Percentiles rank a stretch among this genome's conserved stretches.
Evolutionary conservation across 495 filamentous ascomycete species (phyloP).

Genomic region (Pyrenula aspistea): DNA sequence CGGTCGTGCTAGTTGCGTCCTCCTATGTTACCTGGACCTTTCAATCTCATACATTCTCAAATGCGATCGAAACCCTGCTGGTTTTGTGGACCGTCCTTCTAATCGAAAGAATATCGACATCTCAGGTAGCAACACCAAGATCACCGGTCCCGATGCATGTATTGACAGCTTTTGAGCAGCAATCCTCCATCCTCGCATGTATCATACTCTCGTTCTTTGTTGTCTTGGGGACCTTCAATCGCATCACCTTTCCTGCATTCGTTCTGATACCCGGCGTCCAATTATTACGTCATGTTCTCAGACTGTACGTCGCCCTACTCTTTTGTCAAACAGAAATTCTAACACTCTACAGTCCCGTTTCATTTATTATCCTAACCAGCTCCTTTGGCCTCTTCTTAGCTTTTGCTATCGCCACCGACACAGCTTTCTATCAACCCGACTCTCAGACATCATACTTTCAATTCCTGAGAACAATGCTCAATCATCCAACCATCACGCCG

Average conservation of each 20-base stretch:
- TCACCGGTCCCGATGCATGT: background rate
- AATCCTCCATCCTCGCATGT: constrained; percentile 59
- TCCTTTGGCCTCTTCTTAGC: constrained; percentile 51
- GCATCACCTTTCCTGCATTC: constrained; percentile 94
- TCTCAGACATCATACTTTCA: constrained; percentile 33
- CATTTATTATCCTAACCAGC: constrained; percentile 46
- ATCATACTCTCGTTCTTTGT: constrained; percentile 65
- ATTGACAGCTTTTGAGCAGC: background rate
- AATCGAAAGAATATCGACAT: constrained; percentile 68
- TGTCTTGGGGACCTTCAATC: constrained; percentile 83
- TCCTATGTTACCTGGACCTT: constrained; percentile 98
- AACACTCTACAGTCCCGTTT: constrained; percentile 45
- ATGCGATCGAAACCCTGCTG: constrained; percentile 84
- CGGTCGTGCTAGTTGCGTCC: constrained; percentile 74
- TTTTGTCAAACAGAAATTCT: constrained; percentile 7
- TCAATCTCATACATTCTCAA: constrained; percentile 98
- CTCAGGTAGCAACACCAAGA: constrained; percentile 42
- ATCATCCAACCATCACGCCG: constrained; percentile 67
- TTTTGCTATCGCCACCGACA: constrained; percentile 70
- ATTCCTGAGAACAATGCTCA: constrained; percentile 34
- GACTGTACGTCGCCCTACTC: constrained; percentile 44
- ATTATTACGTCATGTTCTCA: constrained; percentile 71
- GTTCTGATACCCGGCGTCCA: constrained; percentile 67
- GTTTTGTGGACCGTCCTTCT: constrained; percentile 87
- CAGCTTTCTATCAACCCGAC: constrained; percentile 56